phyloP scores from a whole-genome alignment of 345 rosid genomes.

The Brassica cretica region DNA sequence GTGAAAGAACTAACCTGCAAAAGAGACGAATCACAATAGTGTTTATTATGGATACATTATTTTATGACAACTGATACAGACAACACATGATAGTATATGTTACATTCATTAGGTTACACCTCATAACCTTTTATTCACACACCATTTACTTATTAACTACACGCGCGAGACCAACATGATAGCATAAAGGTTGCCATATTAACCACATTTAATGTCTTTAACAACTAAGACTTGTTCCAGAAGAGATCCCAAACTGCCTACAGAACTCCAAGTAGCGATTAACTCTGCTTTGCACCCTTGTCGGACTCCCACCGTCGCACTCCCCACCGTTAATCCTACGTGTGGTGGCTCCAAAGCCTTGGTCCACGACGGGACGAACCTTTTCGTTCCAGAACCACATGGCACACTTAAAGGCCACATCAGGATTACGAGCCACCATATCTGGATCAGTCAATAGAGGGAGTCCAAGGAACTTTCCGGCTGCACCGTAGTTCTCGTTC shows the following conservation, averaged over 20 bases:
- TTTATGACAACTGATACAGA: constrained; percentile 21
- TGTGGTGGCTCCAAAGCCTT: constrained; percentile 56
- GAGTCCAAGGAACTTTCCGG: constrained; percentile 43
- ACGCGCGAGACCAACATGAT: constrained; percentile 15
- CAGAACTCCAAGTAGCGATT: constrained; percentile 45
- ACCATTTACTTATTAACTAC: constrained; percentile 11
- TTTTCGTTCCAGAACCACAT: constrained; percentile 66
- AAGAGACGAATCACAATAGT: background rate
- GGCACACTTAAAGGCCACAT: constrained; percentile 50
- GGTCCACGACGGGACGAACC: constrained; percentile 45
- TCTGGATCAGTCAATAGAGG: constrained; percentile 52
- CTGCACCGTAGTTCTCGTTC: constrained; percentile 63
- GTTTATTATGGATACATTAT: constrained; percentile 13
- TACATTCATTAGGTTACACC: constrained; percentile 23
- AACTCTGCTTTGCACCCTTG: constrained; percentile 42
- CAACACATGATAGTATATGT: constrained; percentile 9
- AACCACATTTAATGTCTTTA: constrained; percentile 15
- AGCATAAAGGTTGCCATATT: constrained; percentile 9
- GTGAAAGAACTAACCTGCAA: background rate
- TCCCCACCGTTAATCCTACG: constrained; percentile 55
- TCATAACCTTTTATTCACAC: constrained; percentile 27
- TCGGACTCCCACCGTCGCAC: constrained; percentile 43
- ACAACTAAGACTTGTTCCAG: constrained; percentile 43
- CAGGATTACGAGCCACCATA: constrained; percentile 44
- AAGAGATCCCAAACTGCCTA: constrained; percentile 35